These are phyloP conservation scores for Monosporozyma yasuniensis DNA, from an alignment of 805 yeast species.

Conservation along the genomic window DNA sequence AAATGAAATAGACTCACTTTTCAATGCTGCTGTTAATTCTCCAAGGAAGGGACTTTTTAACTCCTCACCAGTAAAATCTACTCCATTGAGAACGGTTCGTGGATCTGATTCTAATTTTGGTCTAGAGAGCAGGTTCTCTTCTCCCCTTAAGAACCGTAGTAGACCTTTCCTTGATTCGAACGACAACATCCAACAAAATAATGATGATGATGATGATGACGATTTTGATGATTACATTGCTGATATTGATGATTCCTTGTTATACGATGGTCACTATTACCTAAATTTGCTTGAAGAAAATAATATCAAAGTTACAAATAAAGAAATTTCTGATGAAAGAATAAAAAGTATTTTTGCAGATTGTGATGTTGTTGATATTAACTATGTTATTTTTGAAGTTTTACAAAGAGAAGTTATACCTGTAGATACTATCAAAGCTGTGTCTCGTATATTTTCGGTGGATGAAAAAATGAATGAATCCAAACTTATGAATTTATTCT, in stretches of 20 bases:
- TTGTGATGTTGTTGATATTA: constrained; percentile 5
- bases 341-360: constrained; percentile 5
- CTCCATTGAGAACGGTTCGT: constrained; percentile 1
- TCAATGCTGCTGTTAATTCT: background rate
- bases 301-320: background rate
- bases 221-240: background rate
- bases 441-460: constrained; percentile 12
- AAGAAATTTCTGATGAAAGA: background rate
- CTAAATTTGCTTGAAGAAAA: constrained; percentile 1
- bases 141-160: background rate
- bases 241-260: constrained; percentile 4
- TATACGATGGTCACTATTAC: constrained; percentile 6
- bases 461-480: constrained; percentile 18
- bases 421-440: background rate
- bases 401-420: background rate
- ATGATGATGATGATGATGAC: background rate
- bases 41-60: background rate
- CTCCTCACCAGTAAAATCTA: constrained; percentile 1
- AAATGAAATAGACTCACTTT: constrained; percentile 6
- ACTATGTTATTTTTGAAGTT: background rate
- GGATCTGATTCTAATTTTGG: background rate
- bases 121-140: background rate
- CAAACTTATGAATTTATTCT: constrained; percentile 15
- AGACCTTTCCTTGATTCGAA: background rate
- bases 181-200: background rate